phyloP scores from a whole-genome alignment of 495 filamentous ascomycete genomes.

The Cladorrhinum samala region DNA sequence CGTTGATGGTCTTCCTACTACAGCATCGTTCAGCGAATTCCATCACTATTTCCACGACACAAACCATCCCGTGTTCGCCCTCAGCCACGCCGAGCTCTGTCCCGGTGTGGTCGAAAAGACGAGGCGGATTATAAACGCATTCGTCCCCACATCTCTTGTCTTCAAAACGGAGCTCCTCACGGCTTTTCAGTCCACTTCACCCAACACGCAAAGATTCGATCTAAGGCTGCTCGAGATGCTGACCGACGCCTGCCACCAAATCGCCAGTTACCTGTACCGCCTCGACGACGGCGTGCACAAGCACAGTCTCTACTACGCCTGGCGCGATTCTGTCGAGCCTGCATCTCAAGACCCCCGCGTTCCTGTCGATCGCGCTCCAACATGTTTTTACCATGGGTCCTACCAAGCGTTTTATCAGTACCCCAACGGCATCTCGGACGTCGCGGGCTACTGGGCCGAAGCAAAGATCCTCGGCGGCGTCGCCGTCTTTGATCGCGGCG shows the following conservation, averaged over 20 bases:
- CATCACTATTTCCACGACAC: neutral
- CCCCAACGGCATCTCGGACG: conserved; percentile 21
- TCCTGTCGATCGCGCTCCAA: no score
- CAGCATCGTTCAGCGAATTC: conserved; percentile 1
- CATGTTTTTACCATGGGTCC: conserved; percentile 16
- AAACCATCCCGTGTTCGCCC: neutral
- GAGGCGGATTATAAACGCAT: neutral
- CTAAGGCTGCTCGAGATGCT: conserved; percentile 19
- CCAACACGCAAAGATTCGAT: conserved; percentile 10
- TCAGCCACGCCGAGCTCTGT: neutral
- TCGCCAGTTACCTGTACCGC: conserved; percentile 18
- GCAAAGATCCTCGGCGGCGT: conserved; percentile 21
- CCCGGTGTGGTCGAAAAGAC: neutral
- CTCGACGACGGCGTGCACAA: conserved; percentile 6
- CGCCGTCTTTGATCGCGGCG: conserved; percentile 20
- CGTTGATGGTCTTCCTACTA: conserved; percentile 7
- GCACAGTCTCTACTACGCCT: conserved; percentile 7
- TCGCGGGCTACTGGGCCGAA: conserved; percentile 28
- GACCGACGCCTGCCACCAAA: conserved; percentile 20
- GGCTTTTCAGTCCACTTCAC: conserved; percentile 12
- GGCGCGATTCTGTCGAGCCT: neutral
- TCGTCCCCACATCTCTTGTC: neutral
- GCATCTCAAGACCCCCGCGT: no score
- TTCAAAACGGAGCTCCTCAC: conserved; percentile 11
- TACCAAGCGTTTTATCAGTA: conserved; percentile 19